Evolutionary conservation across 805 yeast species (phyloP), one percentile per base, ranked within the genome.

Genomic region (Cyberlindnera saturnus): DNA sequence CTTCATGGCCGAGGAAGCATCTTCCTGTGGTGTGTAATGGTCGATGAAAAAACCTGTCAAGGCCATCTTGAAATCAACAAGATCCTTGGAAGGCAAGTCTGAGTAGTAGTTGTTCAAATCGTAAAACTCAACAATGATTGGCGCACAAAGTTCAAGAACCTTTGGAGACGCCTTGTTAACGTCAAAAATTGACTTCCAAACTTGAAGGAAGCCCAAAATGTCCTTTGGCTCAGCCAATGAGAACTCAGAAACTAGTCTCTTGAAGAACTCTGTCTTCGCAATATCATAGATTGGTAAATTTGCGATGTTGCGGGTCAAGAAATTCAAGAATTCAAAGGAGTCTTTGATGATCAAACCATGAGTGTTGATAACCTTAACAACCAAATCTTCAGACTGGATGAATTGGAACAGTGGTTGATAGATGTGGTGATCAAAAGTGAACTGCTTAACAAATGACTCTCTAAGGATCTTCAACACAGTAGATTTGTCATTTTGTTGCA

Each of bases 401-500:
- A 52, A 65, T 15, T 61, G 57, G 49, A 66, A 64, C 23, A 68
- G 44, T 7, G 45, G 49, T 28, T 65, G 61, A 42, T 69, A 69
- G 14, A 63, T 47, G 14, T 53, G 56, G 3, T 52, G 47, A 13
- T 62, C 58, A 39, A 69, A 65, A 6, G 47, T 46, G 8, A 58
- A 53, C n/a, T 55, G 46, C 48, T 64, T 67, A 15, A 67, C 56
- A 17, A 63, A 56, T 6, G 73, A 69, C 42, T 68, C 72, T 44
- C 66, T 68, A 3, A 69, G 39, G 41, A 65, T 45, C 49, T 67
- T 69, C 52, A 65, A 48, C 5, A 68, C 60, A 1, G 63, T 49
- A 18, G 62, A 56, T 36, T 60, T 57, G 44, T 56, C 57, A 30
- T 49, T 39, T 6, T 44, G 28, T 9, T 41, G 46, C 32, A 56